phyloP scores from a whole-genome alignment of 139 green algal species.

The Tetradesmus obliquus region DNA sequence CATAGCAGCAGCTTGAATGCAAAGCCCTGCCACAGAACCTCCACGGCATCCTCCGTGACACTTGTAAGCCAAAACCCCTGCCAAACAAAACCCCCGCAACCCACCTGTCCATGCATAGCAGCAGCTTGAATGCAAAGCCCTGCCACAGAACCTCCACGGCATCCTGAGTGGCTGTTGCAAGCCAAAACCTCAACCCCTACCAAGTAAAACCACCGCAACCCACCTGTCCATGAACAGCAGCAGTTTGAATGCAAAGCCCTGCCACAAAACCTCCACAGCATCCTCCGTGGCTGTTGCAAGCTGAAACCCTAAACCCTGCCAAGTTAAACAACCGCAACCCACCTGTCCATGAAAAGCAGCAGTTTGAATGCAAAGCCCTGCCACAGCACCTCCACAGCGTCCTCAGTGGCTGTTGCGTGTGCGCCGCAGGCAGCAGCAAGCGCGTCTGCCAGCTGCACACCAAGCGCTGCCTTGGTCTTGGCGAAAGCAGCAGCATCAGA shows the following conservation, averaged over 20 bases:
- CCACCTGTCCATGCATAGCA: slow-evolving; percentile 66
- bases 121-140: slow-evolving; percentile 83
- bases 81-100: no score
- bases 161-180: slow-evolving; percentile 52
- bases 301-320: background rate
- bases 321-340: background rate
- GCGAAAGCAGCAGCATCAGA: slow-evolving; percentile 66
- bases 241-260: slow-evolving; percentile 70
- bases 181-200: background rate
- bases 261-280: slow-evolving; percentile 38
- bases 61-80: no score
- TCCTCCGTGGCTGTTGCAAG: slow-evolving; percentile 60
- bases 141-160: slow-evolving; percentile 79
- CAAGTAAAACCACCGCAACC: background rate
- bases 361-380: slow-evolving; percentile 87
- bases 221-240: slow-evolving; percentile 67
- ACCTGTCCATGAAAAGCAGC: slow-evolving; percentile 67
- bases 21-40: slow-evolving; percentile 83
- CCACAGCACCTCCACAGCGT: slow-evolving; percentile 75
- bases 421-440: slow-evolving; percentile 66
- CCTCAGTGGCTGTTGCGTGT: slow-evolving; percentile 59
- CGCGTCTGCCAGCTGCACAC: slow-evolving; percentile 73
- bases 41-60: slow-evolving; percentile 66
- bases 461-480: slow-evolving; percentile 83
- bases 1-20: slow-evolving; percentile 79